Percentiles rank a stretch among this genome's conserved stretches.
Evolutionary conservation across 176 grass and related monocot genomes (phyloP).

Genomic region (Zoysia japonica): DNA sequence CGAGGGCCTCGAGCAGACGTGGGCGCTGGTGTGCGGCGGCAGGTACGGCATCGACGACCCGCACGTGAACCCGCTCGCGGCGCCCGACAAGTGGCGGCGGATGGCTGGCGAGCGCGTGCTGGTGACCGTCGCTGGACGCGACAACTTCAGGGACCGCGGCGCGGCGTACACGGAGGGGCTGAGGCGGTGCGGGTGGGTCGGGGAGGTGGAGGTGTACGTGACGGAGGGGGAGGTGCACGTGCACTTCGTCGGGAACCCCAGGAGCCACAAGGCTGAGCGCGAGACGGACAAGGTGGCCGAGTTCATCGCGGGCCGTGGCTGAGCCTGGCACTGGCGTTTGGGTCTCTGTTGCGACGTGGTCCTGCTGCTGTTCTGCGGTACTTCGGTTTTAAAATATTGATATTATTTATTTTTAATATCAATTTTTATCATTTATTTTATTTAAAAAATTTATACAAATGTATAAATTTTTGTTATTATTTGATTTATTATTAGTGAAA

Average conservation of each 20-base stretch:
- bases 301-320: conserved; percentile 31
- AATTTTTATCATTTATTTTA: no score
- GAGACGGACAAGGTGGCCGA: conserved; percentile 41
- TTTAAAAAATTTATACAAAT: no score
- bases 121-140: conserved; percentile 70
- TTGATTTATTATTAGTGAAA: no score
- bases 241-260: conserved; percentile 40
- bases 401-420: no score
- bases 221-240: conserved; percentile 50
- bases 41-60: conserved; percentile 62
- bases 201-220: conserved; percentile 46
- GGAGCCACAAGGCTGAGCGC: conserved; percentile 32
- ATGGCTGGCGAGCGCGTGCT: conserved; percentile 57
- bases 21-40: conserved; percentile 59
- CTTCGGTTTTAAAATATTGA: no score
- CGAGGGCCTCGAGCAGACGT: conserved; percentile 25
- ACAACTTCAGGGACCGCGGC: conserved; percentile 62
- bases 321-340: background rate
- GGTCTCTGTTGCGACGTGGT: background rate
- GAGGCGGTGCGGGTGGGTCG: conserved; percentile 44
- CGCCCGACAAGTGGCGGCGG: conserved; percentile 43
- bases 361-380: background rate
- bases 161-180: conserved; percentile 45
- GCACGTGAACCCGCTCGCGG: conserved; percentile 63
- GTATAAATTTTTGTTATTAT: no score